Evolutionary conservation across 2,329 filamentous ascomycete genomes (phyloP).

Genomic region (Botrytis fabae): DNA sequence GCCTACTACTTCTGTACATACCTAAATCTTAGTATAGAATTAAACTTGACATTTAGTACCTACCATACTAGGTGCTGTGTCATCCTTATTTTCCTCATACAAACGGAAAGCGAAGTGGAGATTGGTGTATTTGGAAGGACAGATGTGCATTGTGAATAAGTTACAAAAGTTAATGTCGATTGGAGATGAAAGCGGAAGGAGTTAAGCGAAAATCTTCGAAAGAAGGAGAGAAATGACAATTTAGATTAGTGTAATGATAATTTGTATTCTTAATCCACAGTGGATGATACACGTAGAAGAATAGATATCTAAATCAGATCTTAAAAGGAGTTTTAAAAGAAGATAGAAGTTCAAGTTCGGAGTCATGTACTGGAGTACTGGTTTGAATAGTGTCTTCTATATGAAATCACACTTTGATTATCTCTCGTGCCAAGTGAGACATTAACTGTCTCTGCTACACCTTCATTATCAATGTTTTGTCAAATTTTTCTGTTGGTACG

Average conservation of each 20-base stretch:
- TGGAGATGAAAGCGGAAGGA: background rate
- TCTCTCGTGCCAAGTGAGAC: background rate
- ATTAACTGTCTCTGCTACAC: background rate
- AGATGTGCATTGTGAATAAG: background rate
- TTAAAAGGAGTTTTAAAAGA: accelerated
- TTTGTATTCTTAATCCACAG: background rate
- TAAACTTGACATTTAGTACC: too few relatives aligned
- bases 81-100: too few relatives aligned
- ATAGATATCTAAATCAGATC: background rate
- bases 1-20: too few relatives aligned
- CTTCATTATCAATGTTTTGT: background rate
- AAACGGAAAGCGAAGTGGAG: background rate
- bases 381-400: background rate
- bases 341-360: background rate
- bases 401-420: too few relatives aligned
- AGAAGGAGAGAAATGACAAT: background rate
- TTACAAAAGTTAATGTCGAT: background rate
- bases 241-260: background rate
- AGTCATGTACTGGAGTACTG: background rate
- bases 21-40: too few relatives aligned
- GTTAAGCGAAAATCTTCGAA: background rate
- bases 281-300: background rate
- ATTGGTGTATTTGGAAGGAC: background rate
- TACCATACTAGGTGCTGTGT: too few relatives aligned
- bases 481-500: too few relatives aligned